These are phyloP conservation scores for Leptodontidium sp. DNA, from an alignment of 2,329 filamentous ascomycete genomes.

Conservation along the genomic window DNA sequence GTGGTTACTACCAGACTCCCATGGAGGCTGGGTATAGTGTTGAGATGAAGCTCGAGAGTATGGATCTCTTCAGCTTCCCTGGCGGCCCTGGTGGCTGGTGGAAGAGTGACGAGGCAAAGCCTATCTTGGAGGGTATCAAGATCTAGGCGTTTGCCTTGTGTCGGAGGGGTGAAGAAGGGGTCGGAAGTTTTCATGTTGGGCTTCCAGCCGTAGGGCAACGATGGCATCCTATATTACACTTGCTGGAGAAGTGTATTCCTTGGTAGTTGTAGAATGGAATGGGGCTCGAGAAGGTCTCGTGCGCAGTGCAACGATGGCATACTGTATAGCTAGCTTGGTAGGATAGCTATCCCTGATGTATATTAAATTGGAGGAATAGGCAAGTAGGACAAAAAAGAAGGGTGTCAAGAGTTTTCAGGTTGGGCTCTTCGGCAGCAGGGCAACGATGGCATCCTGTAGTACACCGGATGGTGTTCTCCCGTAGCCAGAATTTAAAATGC, in stretches of 20 bases:
- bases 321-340: constrained; percentile 31
- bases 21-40: constrained; percentile 87
- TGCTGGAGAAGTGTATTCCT: constrained; percentile 6
- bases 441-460: constrained; percentile 30
- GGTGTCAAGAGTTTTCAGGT: constrained; percentile 13
- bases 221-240: constrained; percentile 40
- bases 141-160: constrained; percentile 37
- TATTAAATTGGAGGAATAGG: neutral
- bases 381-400: neutral
- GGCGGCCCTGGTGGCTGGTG: constrained; percentile 85
- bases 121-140: constrained; percentile 47
- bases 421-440: constrained; percentile 11
- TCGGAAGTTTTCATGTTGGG: constrained; percentile 45
- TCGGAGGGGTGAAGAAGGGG: constrained; percentile 33
- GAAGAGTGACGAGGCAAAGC: constrained; percentile 66
- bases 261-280: neutral
- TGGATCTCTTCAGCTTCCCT: constrained; percentile 81
- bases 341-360: constrained; percentile 7
- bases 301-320: constrained; percentile 27
- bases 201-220: constrained; percentile 43
- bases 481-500: constrained; percentile 6
- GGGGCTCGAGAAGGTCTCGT: constrained; percentile 16
- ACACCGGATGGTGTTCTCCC: constrained; percentile 6
- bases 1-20: constrained; percentile 89
- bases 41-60: constrained; percentile 90